Percentiles rank a stretch among this genome's conserved stretches.
Conservation (phyloP, 495 filamentous ascomycete species). For the Aspergillus taichungensis region DNA sequence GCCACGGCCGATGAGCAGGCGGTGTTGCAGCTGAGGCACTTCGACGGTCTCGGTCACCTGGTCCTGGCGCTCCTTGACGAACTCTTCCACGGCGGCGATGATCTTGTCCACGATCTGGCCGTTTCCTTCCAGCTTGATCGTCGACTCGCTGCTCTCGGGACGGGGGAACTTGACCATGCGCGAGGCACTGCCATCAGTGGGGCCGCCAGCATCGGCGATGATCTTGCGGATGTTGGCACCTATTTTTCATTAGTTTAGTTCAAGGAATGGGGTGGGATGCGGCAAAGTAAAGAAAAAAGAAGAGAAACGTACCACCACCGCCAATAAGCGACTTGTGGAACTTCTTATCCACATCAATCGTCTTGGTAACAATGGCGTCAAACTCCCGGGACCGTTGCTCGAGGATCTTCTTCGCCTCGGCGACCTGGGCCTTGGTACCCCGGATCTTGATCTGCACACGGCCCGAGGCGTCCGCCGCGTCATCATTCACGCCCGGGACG, state of each 20-base stretch:
- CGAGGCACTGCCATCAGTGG: conserved; percentile 70
- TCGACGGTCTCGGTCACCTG: conserved; percentile 69
- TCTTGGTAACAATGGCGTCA: conserved; percentile 75
- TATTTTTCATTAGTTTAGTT: conserved; percentile 37
- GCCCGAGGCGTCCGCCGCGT: conserved; percentile 46
- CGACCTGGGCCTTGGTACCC: conserved; percentile 83
- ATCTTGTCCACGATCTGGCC: conserved; percentile 82
- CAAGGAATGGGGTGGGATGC: background rate
- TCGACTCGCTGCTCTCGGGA: conserved; percentile 60
- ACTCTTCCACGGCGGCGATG: conserved; percentile 64
- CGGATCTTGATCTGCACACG: conserved; percentile 79
- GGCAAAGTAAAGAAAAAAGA: background rate
- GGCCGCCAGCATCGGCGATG: conserved; percentile 78
- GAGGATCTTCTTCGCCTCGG: conserved; percentile 78
- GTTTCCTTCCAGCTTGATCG: conserved; percentile 79
- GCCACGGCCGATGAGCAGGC: conserved; percentile 82
- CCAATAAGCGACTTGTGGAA: conserved; percentile 89
- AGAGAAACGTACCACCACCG: conserved; percentile 58
- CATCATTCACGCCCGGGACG: conserved; percentile 60
- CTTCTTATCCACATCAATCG: conserved; percentile 81
- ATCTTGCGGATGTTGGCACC: conserved; percentile 82
- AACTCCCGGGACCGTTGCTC: conserved; percentile 76
- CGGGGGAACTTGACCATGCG: conserved; percentile 90
- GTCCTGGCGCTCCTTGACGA: conserved; percentile 70
- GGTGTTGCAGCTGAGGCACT: conserved; percentile 78